These are phyloP conservation scores for Lodderomyces theae DNA, from an alignment of 1,139 yeast species.

Conservation along the genomic window DNA sequence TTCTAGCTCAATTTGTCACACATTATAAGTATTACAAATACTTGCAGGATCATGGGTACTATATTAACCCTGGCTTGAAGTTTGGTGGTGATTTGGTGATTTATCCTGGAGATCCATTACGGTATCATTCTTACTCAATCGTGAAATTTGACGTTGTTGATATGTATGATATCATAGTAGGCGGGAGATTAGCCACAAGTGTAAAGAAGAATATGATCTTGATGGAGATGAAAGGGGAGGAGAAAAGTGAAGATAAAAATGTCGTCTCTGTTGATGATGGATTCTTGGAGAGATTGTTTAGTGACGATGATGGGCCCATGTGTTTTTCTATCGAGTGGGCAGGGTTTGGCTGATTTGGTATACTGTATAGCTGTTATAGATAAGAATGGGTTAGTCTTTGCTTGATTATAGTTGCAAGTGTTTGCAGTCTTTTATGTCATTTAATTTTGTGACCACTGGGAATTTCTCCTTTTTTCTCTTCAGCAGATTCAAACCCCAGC, in stretches of 20 bases:
- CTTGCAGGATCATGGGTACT: conserved; percentile 50
- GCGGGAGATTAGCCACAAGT: conserved; percentile 89
- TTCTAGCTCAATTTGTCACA: conserved; percentile 7
- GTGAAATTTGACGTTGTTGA: conserved; percentile 51
- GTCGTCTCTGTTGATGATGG: conserved; percentile 10
- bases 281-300: conserved; percentile 8
- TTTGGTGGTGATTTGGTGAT: conserved; percentile 89
- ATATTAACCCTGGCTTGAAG: conserved; percentile 77
- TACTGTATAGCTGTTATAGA: too few species aligned
- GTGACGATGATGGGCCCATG: conserved; percentile 19
- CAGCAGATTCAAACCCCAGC: not conserved
- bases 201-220: conserved; percentile 86
- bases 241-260: conserved; percentile 12
- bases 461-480: not conserved
- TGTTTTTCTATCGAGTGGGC: conserved; percentile 78
- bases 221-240: conserved; percentile 22
- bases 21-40: conserved; percentile 26
- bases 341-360: conserved; percentile 66
- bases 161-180: conserved; percentile 62
- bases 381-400: too few species aligned
- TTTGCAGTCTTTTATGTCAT: not conserved
- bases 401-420: too few species aligned
- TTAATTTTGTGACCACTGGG: not conserved
- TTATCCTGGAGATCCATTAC: conserved; percentile 91
- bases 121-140: conserved; percentile 85